A percentile compares a stretch with the other conserved stretches of the same genome.
phyloP scores from a whole-genome alignment of 441 rosid genomes.

The Eruca vesicaria region DNA sequence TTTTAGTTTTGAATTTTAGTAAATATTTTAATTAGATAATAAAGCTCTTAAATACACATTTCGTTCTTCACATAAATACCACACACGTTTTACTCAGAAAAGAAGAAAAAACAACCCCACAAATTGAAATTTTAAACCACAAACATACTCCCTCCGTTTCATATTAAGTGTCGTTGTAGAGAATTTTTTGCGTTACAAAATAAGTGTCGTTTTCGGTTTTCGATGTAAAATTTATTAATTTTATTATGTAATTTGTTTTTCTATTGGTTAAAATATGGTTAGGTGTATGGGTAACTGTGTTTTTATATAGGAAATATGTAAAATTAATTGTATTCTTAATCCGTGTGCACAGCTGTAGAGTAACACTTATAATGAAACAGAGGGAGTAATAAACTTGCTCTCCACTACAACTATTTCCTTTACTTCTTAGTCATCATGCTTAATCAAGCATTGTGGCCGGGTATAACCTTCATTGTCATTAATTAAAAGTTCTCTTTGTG shows the following conservation, averaged over 20 bases:
- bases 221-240: too few species aligned
- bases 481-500: constrained; percentile 30
- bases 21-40: neutral
- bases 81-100: neutral
- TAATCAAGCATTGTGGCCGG: constrained; percentile 5
- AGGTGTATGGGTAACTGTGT: too few species aligned
- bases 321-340: too few species aligned
- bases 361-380: too few species aligned
- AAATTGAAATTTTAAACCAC: neutral
- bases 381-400: neutral
- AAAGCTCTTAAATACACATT: neutral
- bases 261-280: too few species aligned
- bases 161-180: too few species aligned
- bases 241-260: too few species aligned
- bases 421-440: constrained; percentile 2
- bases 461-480: constrained; percentile 1
- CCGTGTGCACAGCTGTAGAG: too few species aligned
- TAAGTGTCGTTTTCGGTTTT: too few species aligned
- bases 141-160: too few species aligned
- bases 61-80: neutral
- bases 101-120: neutral
- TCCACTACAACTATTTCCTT: neutral
- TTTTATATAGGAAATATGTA: too few species aligned
- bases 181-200: too few species aligned
- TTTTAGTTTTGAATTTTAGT: neutral